Conservation (phyloP, 345 rosid genomes). For the Salix arbutifolia region DNA sequence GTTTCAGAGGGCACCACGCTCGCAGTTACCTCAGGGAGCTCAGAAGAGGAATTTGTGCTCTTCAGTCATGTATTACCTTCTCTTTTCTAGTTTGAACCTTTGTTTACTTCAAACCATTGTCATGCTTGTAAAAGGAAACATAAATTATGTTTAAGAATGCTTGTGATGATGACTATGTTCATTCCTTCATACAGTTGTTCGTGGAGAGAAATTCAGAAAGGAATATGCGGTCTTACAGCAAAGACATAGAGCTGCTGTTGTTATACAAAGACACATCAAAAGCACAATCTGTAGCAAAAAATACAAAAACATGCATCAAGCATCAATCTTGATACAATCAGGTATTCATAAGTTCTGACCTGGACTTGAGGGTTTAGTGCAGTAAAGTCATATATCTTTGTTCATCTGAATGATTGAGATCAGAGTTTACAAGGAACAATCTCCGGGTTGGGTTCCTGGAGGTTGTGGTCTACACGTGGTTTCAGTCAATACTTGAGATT, state of each 20-base stretch:
- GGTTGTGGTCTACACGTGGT: conserved; percentile 3
- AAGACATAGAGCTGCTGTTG: conserved; percentile 82
- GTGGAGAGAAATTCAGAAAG: conserved; percentile 69
- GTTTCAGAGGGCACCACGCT: conserved; percentile 91
- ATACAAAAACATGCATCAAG: conserved; percentile 42
- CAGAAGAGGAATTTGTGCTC: conserved; percentile 51
- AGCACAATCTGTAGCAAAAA: conserved; percentile 41
- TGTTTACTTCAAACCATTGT: not conserved
- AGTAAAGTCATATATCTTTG: not conserved
- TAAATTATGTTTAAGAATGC: not conserved
- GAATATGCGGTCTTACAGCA: conserved; percentile 54
- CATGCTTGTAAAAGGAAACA: conserved; percentile 4
- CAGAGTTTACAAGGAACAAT: not conserved
- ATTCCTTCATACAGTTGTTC: conserved; percentile 54
- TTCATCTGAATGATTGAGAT: conserved; percentile 15
- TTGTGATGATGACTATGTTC: conserved; percentile 4
- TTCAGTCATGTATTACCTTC: conserved; percentile 73
- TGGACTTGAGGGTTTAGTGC: not conserved
- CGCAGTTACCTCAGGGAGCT: conserved; percentile 58
- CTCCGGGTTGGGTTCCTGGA: not conserved
- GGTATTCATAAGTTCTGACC: conserved; percentile 36
- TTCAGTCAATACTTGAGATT: not conserved
- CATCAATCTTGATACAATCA: conserved; percentile 69
- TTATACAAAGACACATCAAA: conserved; percentile 65
- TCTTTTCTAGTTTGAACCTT: conserved; percentile 5